Conservation (phyloP, 805 yeast species). For the Candida rishiriensis region DNA sequence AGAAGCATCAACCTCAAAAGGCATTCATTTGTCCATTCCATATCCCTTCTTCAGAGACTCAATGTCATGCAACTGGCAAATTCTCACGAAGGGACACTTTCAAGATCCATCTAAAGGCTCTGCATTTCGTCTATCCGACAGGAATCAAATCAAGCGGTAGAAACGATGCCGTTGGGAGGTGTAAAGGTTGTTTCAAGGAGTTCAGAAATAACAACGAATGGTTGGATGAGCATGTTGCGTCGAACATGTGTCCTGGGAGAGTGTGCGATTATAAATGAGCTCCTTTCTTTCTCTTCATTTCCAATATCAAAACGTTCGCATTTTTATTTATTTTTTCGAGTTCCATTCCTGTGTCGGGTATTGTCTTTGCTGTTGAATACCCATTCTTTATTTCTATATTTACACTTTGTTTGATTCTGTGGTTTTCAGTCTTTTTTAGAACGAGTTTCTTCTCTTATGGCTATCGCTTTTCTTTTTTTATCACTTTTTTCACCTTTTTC, state of each 20-base stretch:
- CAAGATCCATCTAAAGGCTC: constrained; percentile 52
- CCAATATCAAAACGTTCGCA: too few species aligned
- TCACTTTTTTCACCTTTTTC: too few species aligned
- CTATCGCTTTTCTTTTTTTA: too few species aligned
- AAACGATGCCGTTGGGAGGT: constrained; percentile 39
- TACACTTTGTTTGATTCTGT: too few species aligned
- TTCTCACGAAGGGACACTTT: constrained; percentile 57
- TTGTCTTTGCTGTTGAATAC: too few species aligned
- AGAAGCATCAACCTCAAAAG: constrained; percentile 45
- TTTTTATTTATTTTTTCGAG: too few species aligned
- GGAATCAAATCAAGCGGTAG: constrained; percentile 48
- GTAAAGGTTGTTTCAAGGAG: constrained; percentile 51
- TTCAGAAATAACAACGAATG: constrained; percentile 47
- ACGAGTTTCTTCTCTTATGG: too few species aligned
- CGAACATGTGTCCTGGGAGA: constrained; percentile 40
- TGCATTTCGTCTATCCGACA: constrained; percentile 54
- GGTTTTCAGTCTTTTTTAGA: too few species aligned
- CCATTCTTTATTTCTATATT: too few species aligned
- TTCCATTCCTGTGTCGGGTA: too few species aligned
- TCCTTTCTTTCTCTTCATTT: background rate
- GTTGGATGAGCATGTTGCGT: constrained; percentile 48
- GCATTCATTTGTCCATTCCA: constrained; percentile 56
- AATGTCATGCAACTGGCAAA: constrained; percentile 56
- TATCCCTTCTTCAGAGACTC: constrained; percentile 24
- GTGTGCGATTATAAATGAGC: constrained; percentile 19